These are phyloP conservation scores for Alternaria triticimaculans DNA, from an alignment of 2,329 filamentous ascomycete species.

Conservation along the genomic window DNA sequence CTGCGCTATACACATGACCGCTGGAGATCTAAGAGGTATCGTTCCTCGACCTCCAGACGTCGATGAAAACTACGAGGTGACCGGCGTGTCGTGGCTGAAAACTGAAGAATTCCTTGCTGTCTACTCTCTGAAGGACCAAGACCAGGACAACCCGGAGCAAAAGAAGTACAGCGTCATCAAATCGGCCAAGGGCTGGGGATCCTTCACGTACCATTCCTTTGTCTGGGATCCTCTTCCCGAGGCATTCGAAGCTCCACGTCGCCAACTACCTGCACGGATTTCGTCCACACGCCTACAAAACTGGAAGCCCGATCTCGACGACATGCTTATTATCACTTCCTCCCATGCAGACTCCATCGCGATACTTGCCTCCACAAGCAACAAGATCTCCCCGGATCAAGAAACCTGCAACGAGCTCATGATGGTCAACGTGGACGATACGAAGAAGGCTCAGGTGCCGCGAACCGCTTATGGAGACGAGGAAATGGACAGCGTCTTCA, in stretches of 20 bases:
- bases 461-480: constrained; percentile 34
- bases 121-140: constrained; percentile 59
- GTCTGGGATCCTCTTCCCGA: constrained; percentile 57
- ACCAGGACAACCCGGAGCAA: constrained; percentile 58
- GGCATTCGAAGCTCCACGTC: constrained; percentile 61
- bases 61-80: constrained; percentile 67
- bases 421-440: constrained; percentile 76
- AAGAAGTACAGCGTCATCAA: constrained; percentile 78
- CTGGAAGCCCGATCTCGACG: constrained; percentile 80
- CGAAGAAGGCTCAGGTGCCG: constrained; percentile 71
- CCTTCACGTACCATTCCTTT: constrained; percentile 76
- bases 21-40: constrained; percentile 76
- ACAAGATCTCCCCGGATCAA: constrained; percentile 67
- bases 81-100: constrained; percentile 85
- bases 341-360: constrained; percentile 82
- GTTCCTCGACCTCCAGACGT: constrained; percentile 79
- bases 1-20: constrained; percentile 81
- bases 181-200: constrained; percentile 63
- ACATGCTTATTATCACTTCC: constrained; percentile 81
- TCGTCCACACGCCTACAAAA: constrained; percentile 78
- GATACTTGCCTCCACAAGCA: constrained; percentile 75
- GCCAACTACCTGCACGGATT: constrained; percentile 71
- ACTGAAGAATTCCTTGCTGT: constrained; percentile 84
- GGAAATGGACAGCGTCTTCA: constrained; percentile 72
- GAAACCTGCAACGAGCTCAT: constrained; percentile 74